Evolutionary conservation across 257 asterid species (phyloP), one percentile per base, ranked within the genome.

Genomic region (Primulina huaijiensis): DNA sequence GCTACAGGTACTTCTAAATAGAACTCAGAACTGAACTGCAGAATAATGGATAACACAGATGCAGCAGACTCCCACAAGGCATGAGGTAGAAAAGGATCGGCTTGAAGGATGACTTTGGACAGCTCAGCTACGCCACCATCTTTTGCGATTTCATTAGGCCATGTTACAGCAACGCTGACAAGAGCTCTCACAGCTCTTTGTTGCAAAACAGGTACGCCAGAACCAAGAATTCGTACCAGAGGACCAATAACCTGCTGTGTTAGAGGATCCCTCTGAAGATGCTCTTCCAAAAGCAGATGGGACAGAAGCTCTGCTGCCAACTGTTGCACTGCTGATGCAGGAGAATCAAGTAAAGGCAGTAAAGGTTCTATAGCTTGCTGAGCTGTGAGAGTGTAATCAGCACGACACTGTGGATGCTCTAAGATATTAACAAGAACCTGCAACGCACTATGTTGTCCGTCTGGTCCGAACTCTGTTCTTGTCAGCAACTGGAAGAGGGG

Each of bases 1-100:
- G 96, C 97, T 14, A 94, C 97, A 29, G 99, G 99, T 17, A 94
- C 97, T 86, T 94, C 99, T 88, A 94, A 80, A 67, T 85, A 94
- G 75, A 84, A 91, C 64, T 94, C 99, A 9, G 99, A 94, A 80
- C 99, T 94, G 55, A 82, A 91, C 69, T 94, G 97, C 74, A 94
- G 87, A 77, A 90, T 90, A 74, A 87, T 86, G 20, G 99, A 91
- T 58, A 94, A 70, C 60, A 94, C 97, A 56, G 95, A 85, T 80
- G 97, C 97, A 74, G 99, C 97, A 72, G 92, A 85, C 75, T 94
- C 99, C 99, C 99, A 94, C 80, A 86, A 75, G 73, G 91, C 89
- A 71, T 85, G 86, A 64, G 97, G 99, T 68, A 88, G 89, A 38
- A 84, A 77, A 65, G 96, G 87, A 86, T 94, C 97, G 3, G 93